phyloP scores from a whole-genome alignment of 352 stramenopile genomes.

The Phytophthora rubi region DNA sequence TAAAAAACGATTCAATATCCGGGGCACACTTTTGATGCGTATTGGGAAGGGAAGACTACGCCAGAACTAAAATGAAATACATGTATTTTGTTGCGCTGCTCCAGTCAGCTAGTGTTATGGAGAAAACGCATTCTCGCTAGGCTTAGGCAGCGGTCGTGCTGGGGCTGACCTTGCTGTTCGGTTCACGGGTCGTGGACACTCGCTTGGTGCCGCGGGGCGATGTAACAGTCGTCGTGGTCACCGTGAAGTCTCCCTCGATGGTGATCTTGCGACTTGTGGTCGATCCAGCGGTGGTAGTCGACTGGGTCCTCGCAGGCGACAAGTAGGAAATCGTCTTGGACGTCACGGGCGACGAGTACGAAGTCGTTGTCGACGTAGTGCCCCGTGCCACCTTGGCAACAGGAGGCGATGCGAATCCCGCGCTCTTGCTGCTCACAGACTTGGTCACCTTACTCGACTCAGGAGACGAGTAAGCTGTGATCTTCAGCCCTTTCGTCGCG shows the following conservation, averaged over 20 bases:
- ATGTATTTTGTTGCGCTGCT: no score
- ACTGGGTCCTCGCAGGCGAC: slow-evolving; percentile 14
- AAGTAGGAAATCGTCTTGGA: slow-evolving; percentile 19
- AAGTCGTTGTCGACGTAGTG: slow-evolving; percentile 6
- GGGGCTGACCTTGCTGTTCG: slow-evolving; percentile 14
- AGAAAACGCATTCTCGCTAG: no score
- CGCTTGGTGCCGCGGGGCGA: slow-evolving; percentile 28
- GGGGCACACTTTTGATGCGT: no score
- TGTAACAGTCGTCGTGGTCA: slow-evolving; percentile 28
- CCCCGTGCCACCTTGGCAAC: neutral
- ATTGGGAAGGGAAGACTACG: no score
- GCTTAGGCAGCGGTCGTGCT: slow-evolving; percentile 25
- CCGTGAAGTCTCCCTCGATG: slow-evolving; percentile 28
- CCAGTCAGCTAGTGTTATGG: no score
- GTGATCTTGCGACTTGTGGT: slow-evolving; percentile 29
- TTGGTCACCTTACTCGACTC: slow-evolving; percentile 18
- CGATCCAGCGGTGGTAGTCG: slow-evolving; percentile 14
- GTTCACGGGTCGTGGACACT: slow-evolving; percentile 19
- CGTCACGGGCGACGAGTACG: slow-evolving; percentile 9
- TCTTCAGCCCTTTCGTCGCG: slow-evolving; percentile 29
- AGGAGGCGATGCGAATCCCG: slow-evolving; percentile 13
- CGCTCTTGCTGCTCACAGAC: slow-evolving; percentile 11
- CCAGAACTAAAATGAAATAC: no score
- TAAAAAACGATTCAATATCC: no score
- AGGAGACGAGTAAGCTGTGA: slow-evolving; percentile 29